Percentiles rank a stretch among this genome's conserved stretches.
These are phyloP conservation scores for Alternaria conjuncta DNA, from an alignment of 2,329 filamentous ascomycete species.

Conservation along the genomic window DNA sequence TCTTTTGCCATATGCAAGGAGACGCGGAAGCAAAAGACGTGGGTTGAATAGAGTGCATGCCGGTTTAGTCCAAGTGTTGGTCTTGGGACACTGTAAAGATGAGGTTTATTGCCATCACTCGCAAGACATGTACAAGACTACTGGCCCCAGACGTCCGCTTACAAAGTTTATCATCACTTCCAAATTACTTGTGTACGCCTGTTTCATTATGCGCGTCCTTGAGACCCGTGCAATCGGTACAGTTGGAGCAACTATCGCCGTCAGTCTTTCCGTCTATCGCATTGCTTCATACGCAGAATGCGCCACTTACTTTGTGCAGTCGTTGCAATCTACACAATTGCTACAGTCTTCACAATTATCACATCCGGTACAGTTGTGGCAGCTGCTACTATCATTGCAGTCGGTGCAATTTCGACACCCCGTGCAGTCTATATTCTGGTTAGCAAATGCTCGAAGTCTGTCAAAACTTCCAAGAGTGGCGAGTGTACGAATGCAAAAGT, in stretches of 20 bases:
- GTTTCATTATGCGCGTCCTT: constrained; percentile 9
- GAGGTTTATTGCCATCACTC: background rate
- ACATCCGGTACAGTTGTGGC: constrained; percentile 6
- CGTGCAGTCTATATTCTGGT: constrained; percentile 2
- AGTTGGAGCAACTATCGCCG: constrained; percentile 9
- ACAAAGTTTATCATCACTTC: background rate
- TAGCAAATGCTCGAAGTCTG: background rate
- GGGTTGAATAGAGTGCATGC: background rate
- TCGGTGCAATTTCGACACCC: constrained; percentile 2
- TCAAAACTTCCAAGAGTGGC: background rate
- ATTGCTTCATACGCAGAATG: background rate
- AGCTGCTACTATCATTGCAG: background rate
- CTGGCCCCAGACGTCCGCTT: background rate
- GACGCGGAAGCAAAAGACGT: background rate
- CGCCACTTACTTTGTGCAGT: constrained; percentile 2
- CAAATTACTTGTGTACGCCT: constrained; percentile 5
- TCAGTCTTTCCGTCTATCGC: background rate
- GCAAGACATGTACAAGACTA: background rate
- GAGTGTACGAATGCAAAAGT: background rate
- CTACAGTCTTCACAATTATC: background rate
- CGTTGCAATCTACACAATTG: constrained; percentile 3
- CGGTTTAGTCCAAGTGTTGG: background rate
- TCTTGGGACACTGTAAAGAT: background rate
- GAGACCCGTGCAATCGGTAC: constrained; percentile 11
- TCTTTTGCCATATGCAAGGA: background rate